Conservation (phyloP, 208 protist species). For the Leishmania arabica region DNA sequence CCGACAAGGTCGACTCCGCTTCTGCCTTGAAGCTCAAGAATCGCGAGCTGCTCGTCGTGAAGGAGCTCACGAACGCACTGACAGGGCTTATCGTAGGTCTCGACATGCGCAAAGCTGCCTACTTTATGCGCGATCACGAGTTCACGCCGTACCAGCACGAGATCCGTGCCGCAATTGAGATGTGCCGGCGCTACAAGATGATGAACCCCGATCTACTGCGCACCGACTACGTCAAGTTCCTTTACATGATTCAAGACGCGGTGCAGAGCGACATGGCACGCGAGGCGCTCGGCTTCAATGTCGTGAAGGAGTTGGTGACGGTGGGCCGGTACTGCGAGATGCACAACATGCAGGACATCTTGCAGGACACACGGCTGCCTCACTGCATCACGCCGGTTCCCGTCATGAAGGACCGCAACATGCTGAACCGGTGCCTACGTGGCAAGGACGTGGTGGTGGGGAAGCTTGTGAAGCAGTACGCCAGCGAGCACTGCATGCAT, state of each 20-base stretch:
- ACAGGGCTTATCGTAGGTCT: constrained; percentile 84
- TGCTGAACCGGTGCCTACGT: constrained; percentile 86
- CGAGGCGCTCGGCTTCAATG: constrained; percentile 81
- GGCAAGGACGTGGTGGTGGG: constrained; percentile 84
- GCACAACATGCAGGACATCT: constrained; percentile 55
- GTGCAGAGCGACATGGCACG: constrained; percentile 68
- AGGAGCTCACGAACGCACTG: constrained; percentile 83
- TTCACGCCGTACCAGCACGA: constrained; percentile 70
- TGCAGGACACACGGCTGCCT: constrained; percentile 70
- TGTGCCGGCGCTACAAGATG: constrained; percentile 92
- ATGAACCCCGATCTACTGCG: constrained; percentile 95
- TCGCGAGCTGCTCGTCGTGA: constrained; percentile 66
- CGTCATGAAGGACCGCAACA: constrained; percentile 57
- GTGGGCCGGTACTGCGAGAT: constrained; percentile 71
- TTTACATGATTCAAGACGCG: constrained; percentile 92
- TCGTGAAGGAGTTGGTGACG: constrained; percentile 74
- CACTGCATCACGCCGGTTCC: constrained; percentile 92
- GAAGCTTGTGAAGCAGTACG: constrained; percentile 68
- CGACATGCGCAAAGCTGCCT: constrained; percentile 61
- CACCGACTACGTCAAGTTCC: constrained; percentile 93
- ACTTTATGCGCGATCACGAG: constrained; percentile 60
- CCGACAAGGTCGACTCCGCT: constrained; percentile 88
- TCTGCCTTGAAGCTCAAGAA: constrained; percentile 57
- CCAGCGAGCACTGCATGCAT: constrained; percentile 22
- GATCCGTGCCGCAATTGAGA: constrained; percentile 77